Percentiles rank a stretch among this genome's conserved stretches.
These are phyloP conservation scores for Penicillium sp. DNA, from an alignment of 2,329 filamentous ascomycete species.

Conservation along the genomic window DNA sequence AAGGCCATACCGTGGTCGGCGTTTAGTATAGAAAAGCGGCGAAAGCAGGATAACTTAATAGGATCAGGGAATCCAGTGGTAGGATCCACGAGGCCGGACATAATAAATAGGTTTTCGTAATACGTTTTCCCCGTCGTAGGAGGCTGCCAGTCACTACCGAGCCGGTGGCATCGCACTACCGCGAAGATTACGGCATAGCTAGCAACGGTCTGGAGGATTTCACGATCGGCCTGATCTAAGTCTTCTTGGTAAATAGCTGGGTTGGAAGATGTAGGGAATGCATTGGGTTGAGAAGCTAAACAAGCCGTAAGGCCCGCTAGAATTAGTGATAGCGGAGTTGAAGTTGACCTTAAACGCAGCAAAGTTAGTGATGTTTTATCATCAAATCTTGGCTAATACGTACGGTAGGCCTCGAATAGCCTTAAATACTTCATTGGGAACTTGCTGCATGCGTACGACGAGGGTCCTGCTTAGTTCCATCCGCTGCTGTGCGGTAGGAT, in stretches of 20 bases:
- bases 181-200: constrained; percentile 26
- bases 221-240: constrained; percentile 15
- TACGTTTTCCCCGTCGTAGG: constrained; percentile 44
- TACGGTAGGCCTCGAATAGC: constrained; percentile 26
- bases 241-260: constrained; percentile 25
- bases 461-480: constrained; percentile 17
- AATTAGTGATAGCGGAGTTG: constrained; percentile 26
- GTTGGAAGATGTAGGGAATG: constrained; percentile 19
- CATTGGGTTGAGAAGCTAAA: constrained; percentile 17
- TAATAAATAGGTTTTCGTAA: constrained; percentile 53
- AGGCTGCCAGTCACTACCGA: constrained; percentile 13
- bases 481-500: constrained; percentile 23
- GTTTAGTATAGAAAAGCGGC: constrained; percentile 53
- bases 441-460: constrained; percentile 18
- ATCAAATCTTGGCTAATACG: neutral
- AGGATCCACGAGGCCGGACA: constrained; percentile 50
- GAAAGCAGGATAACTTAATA: constrained; percentile 44
- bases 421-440: constrained; percentile 22
- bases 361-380: neutral
- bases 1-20: constrained; percentile 58
- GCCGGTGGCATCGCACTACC: constrained; percentile 25
- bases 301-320: constrained; percentile 29
- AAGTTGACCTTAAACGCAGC: constrained; percentile 9
- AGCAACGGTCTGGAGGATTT: constrained; percentile 24
- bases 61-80: constrained; percentile 48